phyloP scores from a whole-genome alignment of 2,329 filamentous ascomycete species.

The Trichoderma sp. region DNA sequence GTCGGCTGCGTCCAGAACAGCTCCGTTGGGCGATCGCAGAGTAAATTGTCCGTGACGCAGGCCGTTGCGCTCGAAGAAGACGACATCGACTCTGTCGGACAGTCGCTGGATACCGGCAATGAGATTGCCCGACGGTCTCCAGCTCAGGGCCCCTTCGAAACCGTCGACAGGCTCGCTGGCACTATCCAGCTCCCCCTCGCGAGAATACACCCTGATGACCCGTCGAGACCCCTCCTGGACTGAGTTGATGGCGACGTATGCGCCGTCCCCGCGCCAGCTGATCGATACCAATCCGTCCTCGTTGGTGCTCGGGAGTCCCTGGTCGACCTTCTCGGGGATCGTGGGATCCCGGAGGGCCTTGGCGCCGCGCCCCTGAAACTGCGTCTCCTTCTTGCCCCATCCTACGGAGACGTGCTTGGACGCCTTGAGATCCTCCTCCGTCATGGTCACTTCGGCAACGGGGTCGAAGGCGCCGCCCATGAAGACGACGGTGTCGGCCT shows the following conservation, averaged over 20 bases:
- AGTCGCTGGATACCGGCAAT: slow-evolving; percentile 81
- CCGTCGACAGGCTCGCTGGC: slow-evolving; percentile 94
- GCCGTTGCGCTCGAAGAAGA: slow-evolving; percentile 98
- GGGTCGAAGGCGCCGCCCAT: slow-evolving; percentile 93
- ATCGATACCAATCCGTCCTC: slow-evolving; percentile 75
- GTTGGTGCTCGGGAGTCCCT: slow-evolving; percentile 71
- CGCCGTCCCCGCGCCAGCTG: slow-evolving; percentile 93
- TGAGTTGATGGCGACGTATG: slow-evolving; percentile 83
- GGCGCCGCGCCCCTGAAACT: slow-evolving; percentile 91
- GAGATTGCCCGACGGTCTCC: slow-evolving; percentile 87
- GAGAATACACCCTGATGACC: slow-evolving; percentile 84
- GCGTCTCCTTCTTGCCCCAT: slow-evolving; percentile 97
- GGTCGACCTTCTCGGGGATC: slow-evolving; percentile 87
- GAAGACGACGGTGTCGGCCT: slow-evolving; percentile 76
- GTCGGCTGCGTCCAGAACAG: slow-evolving; percentile 52
- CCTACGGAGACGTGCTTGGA: slow-evolving; percentile 95
- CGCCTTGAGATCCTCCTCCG: slow-evolving; percentile 75
- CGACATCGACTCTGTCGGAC: slow-evolving; percentile 71
- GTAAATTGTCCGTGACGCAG: slow-evolving; percentile 92
- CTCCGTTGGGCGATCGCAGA: slow-evolving; percentile 66
- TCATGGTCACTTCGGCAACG: slow-evolving; percentile 73
- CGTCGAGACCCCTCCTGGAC: slow-evolving; percentile 70
- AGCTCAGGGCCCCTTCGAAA: slow-evolving; percentile 84
- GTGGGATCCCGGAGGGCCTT: slow-evolving; percentile 88
- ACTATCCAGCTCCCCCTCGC: slow-evolving; percentile 88